A percentile compares a stretch with the other conserved stretches of the same genome.
These are phyloP conservation scores for Talaromyces thailandensis DNA, from an alignment of 495 filamentous ascomycete species.

Conservation along the genomic window DNA sequence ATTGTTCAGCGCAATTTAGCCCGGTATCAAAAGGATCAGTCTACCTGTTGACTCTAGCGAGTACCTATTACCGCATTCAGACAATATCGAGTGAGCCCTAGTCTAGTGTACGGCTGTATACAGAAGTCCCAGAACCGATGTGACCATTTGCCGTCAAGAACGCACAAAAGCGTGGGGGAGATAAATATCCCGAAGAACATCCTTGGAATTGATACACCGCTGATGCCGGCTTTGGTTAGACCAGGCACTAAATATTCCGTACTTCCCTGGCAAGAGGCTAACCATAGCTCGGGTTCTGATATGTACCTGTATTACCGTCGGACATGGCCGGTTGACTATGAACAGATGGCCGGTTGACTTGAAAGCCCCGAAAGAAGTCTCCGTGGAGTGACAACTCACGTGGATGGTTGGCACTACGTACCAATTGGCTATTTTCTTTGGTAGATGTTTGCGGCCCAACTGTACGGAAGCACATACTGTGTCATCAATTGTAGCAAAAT, in stretches of 20 bases:
- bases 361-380: background rate
- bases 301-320: background rate
- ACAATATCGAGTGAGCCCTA: background rate
- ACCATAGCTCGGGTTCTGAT: background rate
- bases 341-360: too few relatives aligned
- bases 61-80: background rate
- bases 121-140: background rate
- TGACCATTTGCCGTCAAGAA: background rate
- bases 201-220: background rate
- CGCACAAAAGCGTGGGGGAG: background rate
- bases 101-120: background rate
- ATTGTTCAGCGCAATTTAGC: background rate
- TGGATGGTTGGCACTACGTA: background rate
- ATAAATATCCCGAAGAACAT: background rate
- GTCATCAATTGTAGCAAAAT: background rate
- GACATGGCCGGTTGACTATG: background rate
- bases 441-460: background rate
- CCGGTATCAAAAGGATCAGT: background rate
- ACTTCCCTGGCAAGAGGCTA: background rate
- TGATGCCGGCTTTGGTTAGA: background rate
- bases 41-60: too few relatives aligned
- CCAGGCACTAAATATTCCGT: background rate
- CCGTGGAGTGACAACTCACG: background rate
- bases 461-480: background rate
- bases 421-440: background rate